Base-by-base conservation (phyloP, 805 yeast species). In the Candida broadrunensis region DNA sequence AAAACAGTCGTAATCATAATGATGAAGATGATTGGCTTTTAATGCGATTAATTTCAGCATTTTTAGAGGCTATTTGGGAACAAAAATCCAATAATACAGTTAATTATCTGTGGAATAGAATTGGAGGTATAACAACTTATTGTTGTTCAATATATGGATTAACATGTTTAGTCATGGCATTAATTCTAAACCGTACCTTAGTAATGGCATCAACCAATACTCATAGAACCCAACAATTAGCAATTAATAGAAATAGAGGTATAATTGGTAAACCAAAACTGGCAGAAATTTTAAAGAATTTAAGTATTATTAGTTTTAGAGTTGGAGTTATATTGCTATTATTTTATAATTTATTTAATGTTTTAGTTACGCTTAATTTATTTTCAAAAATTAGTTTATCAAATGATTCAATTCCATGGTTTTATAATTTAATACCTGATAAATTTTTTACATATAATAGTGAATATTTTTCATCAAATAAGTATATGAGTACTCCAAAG, bases 101-200 rank as follows among this genome's bases (percentile, higher is more conserved):
- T 14, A 41, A 33, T 31, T 18, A 39, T 12, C 32, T 36, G n/a
- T 46, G 42, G 38, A 38, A 46, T 34, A 36, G 47, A 33, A 34
- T 50, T 23, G 51, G 47, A 11, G 39, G 44, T 4, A 37, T 48
- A n/a, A 31, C 49, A 14, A 47, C 56, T n/a, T 70, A 66, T 46
- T 57, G 65, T 40, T 65, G 62, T 37, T 65, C 72, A 11, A 37
- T 55, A 5, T 70, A 70, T 42, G 75, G 73, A 1, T 37, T 67
- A 15, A 34, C 63, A 20, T 67, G 73, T 40, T 51, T 70, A 36
- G 37, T 61, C 5, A 64, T 68, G 66, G 67, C 72, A 1, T 51
- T 69, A 9, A 39, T 68, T 2, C 51, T 68, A 43, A 68, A 68
- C 44, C 44, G 73, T 14, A 68, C 73, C 0, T 39, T 63, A 39